Conservation (phyloP, 148 eudicot species). For the Heliamphora exappendiculata region DNA sequence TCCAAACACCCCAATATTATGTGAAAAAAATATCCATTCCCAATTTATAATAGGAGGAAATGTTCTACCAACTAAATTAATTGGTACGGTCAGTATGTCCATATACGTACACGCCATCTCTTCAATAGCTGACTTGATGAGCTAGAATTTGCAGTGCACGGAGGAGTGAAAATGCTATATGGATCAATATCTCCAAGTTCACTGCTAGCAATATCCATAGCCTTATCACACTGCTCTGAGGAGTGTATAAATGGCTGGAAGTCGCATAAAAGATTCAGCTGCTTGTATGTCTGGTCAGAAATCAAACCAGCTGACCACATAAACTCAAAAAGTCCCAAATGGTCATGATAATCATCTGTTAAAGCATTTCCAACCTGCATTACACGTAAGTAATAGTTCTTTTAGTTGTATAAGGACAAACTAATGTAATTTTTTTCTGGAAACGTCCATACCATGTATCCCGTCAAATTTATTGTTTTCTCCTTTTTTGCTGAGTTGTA, state of each 20-base stretch:
- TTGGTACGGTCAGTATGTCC: neutral
- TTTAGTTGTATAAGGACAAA: constrained; percentile 1
- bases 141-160: constrained; percentile 69
- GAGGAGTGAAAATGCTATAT: constrained; percentile 86
- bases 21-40: neutral
- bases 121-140: constrained; percentile 33
- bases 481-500: constrained; percentile 41
- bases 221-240: constrained; percentile 43
- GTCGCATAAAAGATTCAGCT: constrained; percentile 56
- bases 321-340: constrained; percentile 74
- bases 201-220: constrained; percentile 43
- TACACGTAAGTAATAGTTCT: neutral
- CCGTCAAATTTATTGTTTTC: constrained; percentile 58
- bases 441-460: constrained; percentile 70
- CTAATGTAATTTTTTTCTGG: neutral
- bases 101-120: constrained; percentile 37
- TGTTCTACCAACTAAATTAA: neutral
- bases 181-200: constrained; percentile 85
- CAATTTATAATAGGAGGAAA: neutral
- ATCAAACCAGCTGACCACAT: constrained; percentile 96
- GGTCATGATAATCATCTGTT: constrained; percentile 76
- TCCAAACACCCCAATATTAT: neutral
- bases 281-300: constrained; percentile 82
- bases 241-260: constrained; percentile 56
- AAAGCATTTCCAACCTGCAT: constrained; percentile 92